Evolutionary conservation across 2,329 filamentous ascomycete genomes (phyloP).

Genomic region (Penicillium aurantiogriseum): DNA sequence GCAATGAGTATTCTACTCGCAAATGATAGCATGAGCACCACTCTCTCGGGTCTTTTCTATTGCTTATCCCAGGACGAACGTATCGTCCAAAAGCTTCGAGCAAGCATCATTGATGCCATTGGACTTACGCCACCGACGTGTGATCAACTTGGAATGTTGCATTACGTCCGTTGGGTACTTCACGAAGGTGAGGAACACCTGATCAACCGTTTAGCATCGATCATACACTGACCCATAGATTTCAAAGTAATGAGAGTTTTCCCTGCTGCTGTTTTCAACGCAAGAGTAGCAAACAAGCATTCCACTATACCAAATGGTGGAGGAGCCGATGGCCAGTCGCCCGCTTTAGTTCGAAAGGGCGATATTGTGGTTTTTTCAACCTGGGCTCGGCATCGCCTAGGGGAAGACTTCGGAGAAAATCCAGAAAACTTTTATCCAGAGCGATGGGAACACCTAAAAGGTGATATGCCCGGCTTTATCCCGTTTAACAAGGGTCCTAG

Average conservation of each 20-base stretch:
- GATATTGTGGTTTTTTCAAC: neutral
- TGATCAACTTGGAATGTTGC: constrained; percentile 6
- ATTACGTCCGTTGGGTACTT: constrained; percentile 12
- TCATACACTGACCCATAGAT: neutral
- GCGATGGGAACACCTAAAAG: neutral
- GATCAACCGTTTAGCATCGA: neutral
- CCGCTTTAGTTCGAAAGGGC: no score
- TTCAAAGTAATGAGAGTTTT: neutral
- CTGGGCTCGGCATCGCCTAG: constrained; percentile 2
- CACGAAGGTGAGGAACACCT: neutral
- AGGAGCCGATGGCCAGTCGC: neutral
- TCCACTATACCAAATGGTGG: neutral
- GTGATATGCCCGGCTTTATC: neutral
- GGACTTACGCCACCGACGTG: constrained; percentile 3
- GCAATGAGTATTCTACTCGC: constrained; percentile 9
- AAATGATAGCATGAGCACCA: constrained; percentile 15
- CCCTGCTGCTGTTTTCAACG: neutral
- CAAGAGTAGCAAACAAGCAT: constrained; percentile 1
- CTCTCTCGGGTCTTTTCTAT: constrained; percentile 14
- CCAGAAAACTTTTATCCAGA: neutral
- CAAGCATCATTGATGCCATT: neutral
- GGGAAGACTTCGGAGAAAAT: neutral
- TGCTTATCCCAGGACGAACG: constrained; percentile 7
- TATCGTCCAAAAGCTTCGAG: neutral
- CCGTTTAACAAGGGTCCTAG: neutral